Base-by-base conservation (phyloP, 257 asterid species). In the Primulina eburnea region DNA sequence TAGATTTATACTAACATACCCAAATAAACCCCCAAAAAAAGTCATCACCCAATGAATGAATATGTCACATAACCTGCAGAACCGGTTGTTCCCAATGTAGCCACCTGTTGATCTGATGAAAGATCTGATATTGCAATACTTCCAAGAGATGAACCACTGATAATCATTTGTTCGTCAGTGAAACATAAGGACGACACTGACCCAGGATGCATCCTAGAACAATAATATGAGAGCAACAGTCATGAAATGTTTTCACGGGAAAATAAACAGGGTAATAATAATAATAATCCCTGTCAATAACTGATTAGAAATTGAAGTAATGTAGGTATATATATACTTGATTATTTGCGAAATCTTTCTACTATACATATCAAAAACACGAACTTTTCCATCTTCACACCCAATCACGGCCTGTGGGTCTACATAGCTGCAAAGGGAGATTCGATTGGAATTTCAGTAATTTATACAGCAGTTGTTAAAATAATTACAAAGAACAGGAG, bases 351-450 rank as follows among this genome's bases (percentile, higher is more conserved):
- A 87, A 76, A 88, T 76, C 72, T 85, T 93, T 79, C 94, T 77
- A 88, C 97, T 93, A 81, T 93, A 93, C 93, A 93, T 85, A 84
- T 93, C 99, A 82, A 86, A 93, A 61, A 93, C 85, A 35, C 90
- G 95, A 77, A 79, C 92, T 82, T 83, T 93, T 58, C 99, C 99
- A 75, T 93, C 97, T 77, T 89, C 95, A 68, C 96, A 83, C 71
- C 99, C 99, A 74, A 93, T 85, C 70, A 87, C 95, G 33, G 99
- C 97, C 71, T 78, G 92, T 47, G 99, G 99, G 76, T 93, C 99
- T 72, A 83, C 87, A 65, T 89, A 93, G 76, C 98, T 92, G 85
- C 82, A 83, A 61, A 58, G 21, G 55, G 76, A 78, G 71, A 61
- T 56, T 28, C 47, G 34, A 65, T 56, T 63, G 16, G 24, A 58